phyloP scores from a whole-genome alignment of 2,329 filamentous ascomycete genomes.

The Thielaviopsis punctulata region DNA sequence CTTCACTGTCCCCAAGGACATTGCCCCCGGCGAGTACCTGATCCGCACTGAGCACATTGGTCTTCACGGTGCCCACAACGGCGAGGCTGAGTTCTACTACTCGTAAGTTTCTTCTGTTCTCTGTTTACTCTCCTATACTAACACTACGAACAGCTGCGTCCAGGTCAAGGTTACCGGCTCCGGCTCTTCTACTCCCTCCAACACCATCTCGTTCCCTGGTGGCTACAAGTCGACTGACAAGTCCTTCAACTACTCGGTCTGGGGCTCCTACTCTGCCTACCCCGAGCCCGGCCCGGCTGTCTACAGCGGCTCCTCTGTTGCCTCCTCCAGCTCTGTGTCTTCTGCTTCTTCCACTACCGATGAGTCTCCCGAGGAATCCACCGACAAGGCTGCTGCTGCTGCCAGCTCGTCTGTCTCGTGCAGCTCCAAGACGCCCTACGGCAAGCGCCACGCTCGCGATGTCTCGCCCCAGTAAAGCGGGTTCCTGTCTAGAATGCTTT shows the following conservation, averaged over 20 bases:
- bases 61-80: slow-evolving; percentile 22
- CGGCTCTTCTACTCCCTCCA: neutral
- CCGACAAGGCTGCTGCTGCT: neutral
- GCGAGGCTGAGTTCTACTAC: slow-evolving; percentile 19
- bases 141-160: neutral
- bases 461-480: neutral
- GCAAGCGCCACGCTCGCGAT: neutral
- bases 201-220: slow-evolving; percentile 11
- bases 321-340: neutral
- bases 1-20: slow-evolving; percentile 24
- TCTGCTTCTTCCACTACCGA: no score
- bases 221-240: slow-evolving; percentile 18
- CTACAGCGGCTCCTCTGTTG: neutral
- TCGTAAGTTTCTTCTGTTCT: slow-evolving; percentile 15
- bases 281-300: slow-evolving; percentile 9
- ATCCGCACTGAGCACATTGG: slow-evolving; percentile 29
- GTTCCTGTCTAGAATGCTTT: neutral
- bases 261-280: slow-evolving; percentile 15
- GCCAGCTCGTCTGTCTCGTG: neutral
- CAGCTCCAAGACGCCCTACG: neutral
- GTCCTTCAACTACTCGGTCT: slow-evolving; percentile 17
- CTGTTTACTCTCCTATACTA: slow-evolving; percentile 15
- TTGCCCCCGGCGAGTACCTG: slow-evolving; percentile 27
- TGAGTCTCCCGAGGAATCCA: no score
- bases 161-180: neutral